phyloP scores from a whole-genome alignment of 768 basidiomycete genomes.

The Leccinum barrowsii region DNA sequence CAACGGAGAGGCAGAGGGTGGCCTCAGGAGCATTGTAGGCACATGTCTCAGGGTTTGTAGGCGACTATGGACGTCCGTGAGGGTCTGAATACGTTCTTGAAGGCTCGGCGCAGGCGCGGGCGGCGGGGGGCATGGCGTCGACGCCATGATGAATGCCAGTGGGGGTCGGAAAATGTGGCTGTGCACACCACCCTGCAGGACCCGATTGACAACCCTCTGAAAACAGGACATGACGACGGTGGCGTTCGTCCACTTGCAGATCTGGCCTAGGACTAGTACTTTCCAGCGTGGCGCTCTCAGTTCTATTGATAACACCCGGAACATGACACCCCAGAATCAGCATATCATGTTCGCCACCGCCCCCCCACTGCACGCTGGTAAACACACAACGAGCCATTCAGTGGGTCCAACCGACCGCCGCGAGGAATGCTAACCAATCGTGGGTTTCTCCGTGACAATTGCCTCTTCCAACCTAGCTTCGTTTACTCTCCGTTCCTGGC shows the following conservation, averaged over 20 bases:
- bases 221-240: slow-evolving; percentile 4
- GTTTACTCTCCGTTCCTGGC: slow-evolving; percentile 3
- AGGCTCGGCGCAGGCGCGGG: slow-evolving; percentile 24
- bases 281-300: slow-evolving; percentile 11
- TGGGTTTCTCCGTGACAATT: slow-evolving; percentile 7
- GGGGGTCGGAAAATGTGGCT: slow-evolving; percentile 13
- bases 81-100: slow-evolving; percentile 42
- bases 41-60: slow-evolving; percentile 45
- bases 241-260: neutral
- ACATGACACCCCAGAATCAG: neutral
- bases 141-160: neutral
- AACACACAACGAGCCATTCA: neutral
- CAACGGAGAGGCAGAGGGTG: slow-evolving; percentile 27
- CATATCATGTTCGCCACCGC: slow-evolving; percentile 5
- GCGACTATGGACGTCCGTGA: slow-evolving; percentile 44
- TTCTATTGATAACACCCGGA: neutral
- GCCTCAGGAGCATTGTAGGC: slow-evolving; percentile 43
- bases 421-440: neutral
- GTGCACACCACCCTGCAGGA: slow-evolving; percentile 7
- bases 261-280: neutral
- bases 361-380: slow-evolving; percentile 2
- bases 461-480: slow-evolving; percentile 1
- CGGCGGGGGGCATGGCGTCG: neutral
- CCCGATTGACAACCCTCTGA: neutral
- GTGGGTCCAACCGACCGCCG: neutral